phyloP scores from a whole-genome alignment of 257 asterid genomes.

The Jasminum sambac region DNA sequence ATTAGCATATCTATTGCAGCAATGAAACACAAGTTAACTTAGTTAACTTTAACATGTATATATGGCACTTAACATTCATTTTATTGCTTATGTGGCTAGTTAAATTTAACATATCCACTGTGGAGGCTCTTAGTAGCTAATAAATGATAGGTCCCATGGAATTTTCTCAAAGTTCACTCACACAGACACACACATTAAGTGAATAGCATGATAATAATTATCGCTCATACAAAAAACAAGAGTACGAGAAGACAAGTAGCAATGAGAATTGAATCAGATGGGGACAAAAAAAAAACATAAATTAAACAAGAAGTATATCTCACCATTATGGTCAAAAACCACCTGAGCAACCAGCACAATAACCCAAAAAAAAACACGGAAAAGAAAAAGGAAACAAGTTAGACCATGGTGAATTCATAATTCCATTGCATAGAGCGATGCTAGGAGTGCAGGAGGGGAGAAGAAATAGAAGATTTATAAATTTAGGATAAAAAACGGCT shows the following conservation, averaged over 20 bases:
- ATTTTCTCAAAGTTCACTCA: conserved; percentile 19
- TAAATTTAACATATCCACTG: too few relatives aligned
- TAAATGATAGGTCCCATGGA: background rate
- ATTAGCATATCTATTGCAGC: too few relatives aligned
- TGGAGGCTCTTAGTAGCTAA: too few relatives aligned
- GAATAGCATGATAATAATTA: conserved; percentile 2
- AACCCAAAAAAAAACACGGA: conserved; percentile 26
- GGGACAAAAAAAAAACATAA: conserved; percentile 14
- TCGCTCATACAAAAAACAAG: conserved; percentile 4
- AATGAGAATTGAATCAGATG: conserved; percentile 22
- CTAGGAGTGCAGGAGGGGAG: background rate
- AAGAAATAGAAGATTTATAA: conserved; percentile 11
- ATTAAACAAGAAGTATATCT: conserved; percentile 33
- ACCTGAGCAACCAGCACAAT: conserved; percentile 50
- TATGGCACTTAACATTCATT: too few relatives aligned
- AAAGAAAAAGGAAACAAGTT: conserved; percentile 27
- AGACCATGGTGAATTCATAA: conserved; percentile 26
- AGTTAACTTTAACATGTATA: too few relatives aligned
- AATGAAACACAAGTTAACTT: too few relatives aligned
- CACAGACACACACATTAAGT: conserved; percentile 11
- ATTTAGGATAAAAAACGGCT: background rate
- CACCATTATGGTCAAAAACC: conserved; percentile 95
- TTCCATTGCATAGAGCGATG: conserved; percentile 16
- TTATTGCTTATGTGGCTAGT: too few relatives aligned
- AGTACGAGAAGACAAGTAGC: conserved; percentile 10